Conservation (phyloP, 2,329 filamentous ascomycete species). For the Trichoderma atrobrunneum region DNA sequence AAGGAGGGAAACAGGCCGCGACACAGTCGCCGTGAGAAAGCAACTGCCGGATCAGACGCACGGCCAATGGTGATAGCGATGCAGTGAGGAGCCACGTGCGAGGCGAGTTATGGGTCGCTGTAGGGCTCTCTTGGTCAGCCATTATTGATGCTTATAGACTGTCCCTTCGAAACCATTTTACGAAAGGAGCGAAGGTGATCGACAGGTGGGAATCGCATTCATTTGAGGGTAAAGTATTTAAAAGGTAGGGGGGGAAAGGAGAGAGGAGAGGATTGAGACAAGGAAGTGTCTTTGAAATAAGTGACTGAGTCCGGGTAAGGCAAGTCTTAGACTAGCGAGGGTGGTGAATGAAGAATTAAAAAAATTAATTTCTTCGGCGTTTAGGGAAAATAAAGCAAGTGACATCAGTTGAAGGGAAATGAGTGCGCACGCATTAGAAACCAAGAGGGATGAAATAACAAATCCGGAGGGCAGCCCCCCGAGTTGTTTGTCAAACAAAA, state of each 20-base stretch:
- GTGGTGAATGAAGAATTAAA: constrained; percentile 1
- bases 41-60: constrained; percentile 75
- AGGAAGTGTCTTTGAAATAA: not conserved
- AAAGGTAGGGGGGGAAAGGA: not conserved
- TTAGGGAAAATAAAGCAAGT: not conserved
- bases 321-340: constrained; percentile 6
- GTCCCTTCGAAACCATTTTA: constrained; percentile 17
- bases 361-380: constrained; percentile 2
- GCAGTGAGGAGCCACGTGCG: constrained; percentile 92
- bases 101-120: constrained; percentile 68
- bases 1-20: constrained; percentile 75
- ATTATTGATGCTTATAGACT: constrained; percentile 21
- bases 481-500: not conserved
- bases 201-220: not conserved
- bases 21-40: constrained; percentile 91
- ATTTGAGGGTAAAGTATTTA: constrained; percentile 24
- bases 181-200: constrained; percentile 6
- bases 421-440: not conserved
- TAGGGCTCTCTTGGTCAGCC: constrained; percentile 32
- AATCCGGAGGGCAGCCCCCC: not conserved
- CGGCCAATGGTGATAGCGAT: constrained; percentile 78
- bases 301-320: constrained; percentile 5
- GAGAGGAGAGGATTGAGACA: not conserved
- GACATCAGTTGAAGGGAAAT: not conserved
- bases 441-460: not conserved